Evolutionary conservation across 305 asterid species (phyloP), one percentile per base, ranked within the genome.

Genomic region (Fraxinus baroniana): DNA sequence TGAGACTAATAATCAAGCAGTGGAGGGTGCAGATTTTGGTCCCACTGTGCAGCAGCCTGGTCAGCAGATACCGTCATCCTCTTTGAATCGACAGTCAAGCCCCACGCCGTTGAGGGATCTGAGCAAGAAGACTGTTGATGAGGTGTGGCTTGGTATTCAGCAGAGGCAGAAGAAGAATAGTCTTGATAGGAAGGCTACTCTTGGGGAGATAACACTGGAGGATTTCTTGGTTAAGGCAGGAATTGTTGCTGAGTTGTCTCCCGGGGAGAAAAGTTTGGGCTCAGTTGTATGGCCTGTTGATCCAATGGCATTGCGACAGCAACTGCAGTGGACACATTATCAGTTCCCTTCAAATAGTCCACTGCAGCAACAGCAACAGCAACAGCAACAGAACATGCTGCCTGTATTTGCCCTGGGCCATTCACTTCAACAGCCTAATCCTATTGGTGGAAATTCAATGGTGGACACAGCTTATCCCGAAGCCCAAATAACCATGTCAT

Each of bases 211-310:
- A 86, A 94, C 97, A 3, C 87, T 95, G 76, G 98, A 93, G 90
- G 99, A 95, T 74, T 95, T 95, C 85, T 87, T 95, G 93, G 94
- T 93, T 68, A 95, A 91, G 91, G 99, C 99, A 2, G 99, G 99
- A 75, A 92, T 95, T 77, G 97, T 94, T 36, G 89, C 94, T 46
- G 95, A 89, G 80, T 79, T 95, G 10, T 60, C 81, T 0, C 80
- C 80, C 3, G 88, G 82, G 64, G 90, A 76, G 79, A 89, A 84
- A 76, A 80, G 46, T 78, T 15, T 64, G 78, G 91, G 90, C 71
- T 79, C 87, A 28, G 84, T 46, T 68, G 35, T 77, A 52, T 89
- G 88, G 49, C 87, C 76, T 46, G 78, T 84, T 66, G 95, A 89
- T 62, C 82, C 84, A 7, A 74, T 84, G 78, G 80, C 81, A 37